Evolutionary conservation across 2,329 filamentous ascomycete species (phyloP).

Genomic region (Bertia moriformis): DNA sequence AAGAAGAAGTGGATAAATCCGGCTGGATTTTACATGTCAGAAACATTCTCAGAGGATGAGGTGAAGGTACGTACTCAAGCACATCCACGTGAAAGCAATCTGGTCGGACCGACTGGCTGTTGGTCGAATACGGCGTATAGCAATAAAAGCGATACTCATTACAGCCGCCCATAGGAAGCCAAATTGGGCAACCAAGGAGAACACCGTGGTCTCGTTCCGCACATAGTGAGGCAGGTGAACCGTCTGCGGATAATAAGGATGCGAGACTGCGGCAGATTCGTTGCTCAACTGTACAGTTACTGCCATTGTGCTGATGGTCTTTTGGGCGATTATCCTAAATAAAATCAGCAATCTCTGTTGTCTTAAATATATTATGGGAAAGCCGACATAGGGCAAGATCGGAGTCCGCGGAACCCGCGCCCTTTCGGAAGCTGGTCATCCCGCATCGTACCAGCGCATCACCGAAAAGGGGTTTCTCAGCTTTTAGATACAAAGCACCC

Average conservation of each 20-base stretch:
- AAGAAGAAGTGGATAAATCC: conserved; percentile 12
- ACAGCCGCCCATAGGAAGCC: neutral
- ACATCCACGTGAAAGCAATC: neutral
- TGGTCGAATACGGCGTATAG: neutral
- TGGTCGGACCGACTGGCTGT: neutral
- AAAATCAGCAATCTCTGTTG: neutral
- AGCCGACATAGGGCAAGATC: neutral
- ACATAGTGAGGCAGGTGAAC: neutral
- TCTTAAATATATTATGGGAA: neutral
- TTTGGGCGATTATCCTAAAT: neutral
- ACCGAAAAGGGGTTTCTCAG: too few relatives aligned
- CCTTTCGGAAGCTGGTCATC: neutral
- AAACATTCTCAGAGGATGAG: too few relatives aligned
- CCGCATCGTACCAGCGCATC: neutral
- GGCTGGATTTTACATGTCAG: neutral
- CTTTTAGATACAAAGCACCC: too few relatives aligned
- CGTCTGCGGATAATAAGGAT: neutral
- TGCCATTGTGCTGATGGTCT: neutral
- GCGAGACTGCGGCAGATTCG: conserved; percentile 2
- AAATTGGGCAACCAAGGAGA: neutral
- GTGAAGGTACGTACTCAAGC: neutral
- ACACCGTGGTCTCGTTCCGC: neutral
- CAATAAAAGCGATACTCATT: neutral
- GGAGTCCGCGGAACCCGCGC: neutral
- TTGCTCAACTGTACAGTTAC: neutral